phyloP scores from a whole-genome alignment of 192 early-diverging fungal genomes.

The Entomortierella beljakovae region DNA sequence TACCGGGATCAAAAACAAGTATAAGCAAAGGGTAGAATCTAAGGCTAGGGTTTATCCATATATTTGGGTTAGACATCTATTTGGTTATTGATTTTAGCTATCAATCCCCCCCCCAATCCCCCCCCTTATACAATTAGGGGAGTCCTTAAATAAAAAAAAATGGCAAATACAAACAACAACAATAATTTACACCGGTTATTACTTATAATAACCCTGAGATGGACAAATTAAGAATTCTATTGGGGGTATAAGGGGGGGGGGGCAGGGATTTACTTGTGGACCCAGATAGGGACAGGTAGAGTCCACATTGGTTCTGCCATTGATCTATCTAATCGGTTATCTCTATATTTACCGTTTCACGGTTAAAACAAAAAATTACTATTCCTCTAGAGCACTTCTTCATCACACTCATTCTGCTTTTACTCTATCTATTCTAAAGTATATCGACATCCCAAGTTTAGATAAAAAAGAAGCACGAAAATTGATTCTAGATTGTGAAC shows the following conservation, averaged over 20 bases:
- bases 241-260: not conserved
- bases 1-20: not conserved
- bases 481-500: slow-evolving; percentile 7
- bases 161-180: too few relatives aligned
- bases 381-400: slow-evolving; percentile 11
- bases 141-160: too few relatives aligned
- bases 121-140: too few relatives aligned
- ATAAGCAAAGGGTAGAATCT: not conserved
- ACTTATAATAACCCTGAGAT: slow-evolving; percentile 4
- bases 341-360: not conserved
- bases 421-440: slow-evolving; percentile 14
- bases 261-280: slow-evolving; percentile 8
- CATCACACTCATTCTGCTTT: slow-evolving; percentile 3
- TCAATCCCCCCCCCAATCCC: too few relatives aligned
- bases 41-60: not conserved
- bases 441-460: slow-evolving; percentile 7
- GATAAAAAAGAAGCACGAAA: slow-evolving; percentile 4
- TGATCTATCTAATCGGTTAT: not conserved
- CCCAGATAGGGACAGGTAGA: slow-evolving; percentile 8
- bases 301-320: not conserved
- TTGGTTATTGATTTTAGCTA: slow-evolving; percentile 1
- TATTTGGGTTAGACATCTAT: too few relatives aligned
- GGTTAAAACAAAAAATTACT: not conserved
- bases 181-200: too few relatives aligned
- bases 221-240: slow-evolving; percentile 6